Evolutionary conservation across 2,329 filamentous ascomycete species (phyloP), one percentile per base, ranked within the genome.

Genomic region (Pseudocercospora fijiensis): DNA sequence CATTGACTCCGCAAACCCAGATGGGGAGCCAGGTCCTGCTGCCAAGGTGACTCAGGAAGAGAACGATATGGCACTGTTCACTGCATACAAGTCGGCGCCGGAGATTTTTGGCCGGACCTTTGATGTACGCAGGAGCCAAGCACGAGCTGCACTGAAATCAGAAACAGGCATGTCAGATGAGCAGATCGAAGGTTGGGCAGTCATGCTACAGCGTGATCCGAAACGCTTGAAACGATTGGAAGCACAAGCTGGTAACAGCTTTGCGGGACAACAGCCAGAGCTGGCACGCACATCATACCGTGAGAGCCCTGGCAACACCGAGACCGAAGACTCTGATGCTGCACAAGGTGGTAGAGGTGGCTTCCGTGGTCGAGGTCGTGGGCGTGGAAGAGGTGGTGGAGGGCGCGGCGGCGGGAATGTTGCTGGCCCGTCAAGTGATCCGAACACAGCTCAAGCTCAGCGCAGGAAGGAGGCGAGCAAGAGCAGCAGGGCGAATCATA

Each of bases 151-250:
- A 33, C 75, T 99, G 56, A 90, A 88, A 69, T 83, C 84, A 22
- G 88, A 92, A 64, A 96, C 91, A 0, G 89, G 89, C 3, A 91
- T 97, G 91, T 92, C 92, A 0, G 93, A 98, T 70, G 94, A 98
- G 77, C 88, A 90, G 2, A 89, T 99, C 33, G 95, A 98, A 77
- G 95, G 95, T 4, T 99, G 94, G 93, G 91, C 86, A 0, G 80
- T 96, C 56, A 96, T 98, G 91, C 78, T 97, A 7, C 80, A 82
- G 11, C 85, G 93, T 30, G 89, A 94, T 70, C 84, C 90, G 0
- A 85, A 86, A 71, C 84, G 88, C 64, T 80, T 89, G 75, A 85
- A 86, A 62, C 83, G 85, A 61, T 78, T 98, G 49, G 91, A 96
- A 76, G 83, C 83, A 57, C 89, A 87, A 72, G 90, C 88, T 71